These are phyloP conservation scores for Borealophlyctis nickersoniae DNA, from an alignment of 192 early-diverging fungal genomes.

Conservation along the genomic window DNA sequence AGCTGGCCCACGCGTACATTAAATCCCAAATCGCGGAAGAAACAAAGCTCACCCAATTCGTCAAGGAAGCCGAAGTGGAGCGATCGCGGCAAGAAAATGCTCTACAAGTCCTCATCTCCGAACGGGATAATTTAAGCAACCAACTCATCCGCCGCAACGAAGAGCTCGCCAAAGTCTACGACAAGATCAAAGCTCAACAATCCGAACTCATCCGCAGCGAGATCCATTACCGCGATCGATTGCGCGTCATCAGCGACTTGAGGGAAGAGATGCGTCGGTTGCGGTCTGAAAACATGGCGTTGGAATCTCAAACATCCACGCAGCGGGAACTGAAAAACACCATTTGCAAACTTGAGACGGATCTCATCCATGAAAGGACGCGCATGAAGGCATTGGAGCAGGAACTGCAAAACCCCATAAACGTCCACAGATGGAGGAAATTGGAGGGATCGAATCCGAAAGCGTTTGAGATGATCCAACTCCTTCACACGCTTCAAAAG, in stretches of 20 bases:
- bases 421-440: slow-evolving; percentile 64
- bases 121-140: slow-evolving; percentile 54
- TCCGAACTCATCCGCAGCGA: slow-evolving; percentile 48
- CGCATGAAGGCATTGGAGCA: slow-evolving; percentile 61
- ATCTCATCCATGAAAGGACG: slow-evolving; percentile 41
- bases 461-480: slow-evolving; percentile 54
- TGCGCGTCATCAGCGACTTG: slow-evolving; percentile 29
- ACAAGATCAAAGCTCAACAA: slow-evolving; percentile 52
- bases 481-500: slow-evolving; percentile 57
- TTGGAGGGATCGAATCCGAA: slow-evolving; percentile 61
- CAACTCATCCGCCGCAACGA: slow-evolving; percentile 58
- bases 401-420: slow-evolving; percentile 58
- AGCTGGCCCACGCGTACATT: slow-evolving; percentile 57
- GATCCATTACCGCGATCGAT: slow-evolving; percentile 40
- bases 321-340: slow-evolving; percentile 35
- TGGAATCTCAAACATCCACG: slow-evolving; percentile 31
- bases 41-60: slow-evolving; percentile 58
- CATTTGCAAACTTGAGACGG: slow-evolving; percentile 38
- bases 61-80: slow-evolving; percentile 63
- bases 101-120: slow-evolving; percentile 51
- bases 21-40: slow-evolving; percentile 50
- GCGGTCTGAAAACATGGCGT: slow-evolving; percentile 11
- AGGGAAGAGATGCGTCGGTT: slow-evolving; percentile 29
- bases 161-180: slow-evolving; percentile 56
- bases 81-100: slow-evolving; percentile 57